Evolutionary conservation across 1,139 yeast species (phyloP), one percentile per base, ranked within the genome.

Genomic region (Diutina ranongensis): DNA sequence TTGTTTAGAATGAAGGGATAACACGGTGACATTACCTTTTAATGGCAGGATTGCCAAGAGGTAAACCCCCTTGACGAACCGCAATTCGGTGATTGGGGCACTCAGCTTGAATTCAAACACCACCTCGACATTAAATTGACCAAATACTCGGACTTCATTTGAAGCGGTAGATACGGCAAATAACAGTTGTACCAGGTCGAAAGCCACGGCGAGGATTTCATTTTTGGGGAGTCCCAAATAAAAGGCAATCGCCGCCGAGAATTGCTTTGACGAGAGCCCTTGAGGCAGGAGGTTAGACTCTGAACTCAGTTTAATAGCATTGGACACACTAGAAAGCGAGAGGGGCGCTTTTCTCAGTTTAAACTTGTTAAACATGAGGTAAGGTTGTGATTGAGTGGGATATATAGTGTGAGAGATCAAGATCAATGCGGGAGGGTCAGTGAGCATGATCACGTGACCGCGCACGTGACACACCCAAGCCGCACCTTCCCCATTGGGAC

Each of bases 151-250:
- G 19, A 92, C 72, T 45, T 78, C 78, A 44, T 88, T 86, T 12
- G 63, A 59, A 40, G 71, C 77, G 0, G 96, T 87, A 3, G 94
- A 82, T 0, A 87, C 66, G 0, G 97, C 97, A 53, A 88, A 62
- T 40, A 92, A 69, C 45, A 94, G 79, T 58, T 92, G 98, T 1
- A 86, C 81, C 1, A 95, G 95, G 59, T 92, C 97, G 60, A 72
- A 85, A 0, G 94, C 94, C 40, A 80, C 62, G 0, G 85, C 78
- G 22, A 76, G 64, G 3, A 85, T 74, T 32, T 69, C 60, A 52
- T 66, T 58, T 40, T 57, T 53, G 36, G 71, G 67, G 7, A 68
- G 51, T 2, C 76, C 74, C 46, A 66, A 50, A 49, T 67, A 72
- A 45, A 59, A 59, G 60, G 72, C 49, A 35, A 57, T 52, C 53